Evolutionary conservation across 2,329 filamentous ascomycete genomes (phyloP).

Genomic region (Nakataea oryzae): DNA sequence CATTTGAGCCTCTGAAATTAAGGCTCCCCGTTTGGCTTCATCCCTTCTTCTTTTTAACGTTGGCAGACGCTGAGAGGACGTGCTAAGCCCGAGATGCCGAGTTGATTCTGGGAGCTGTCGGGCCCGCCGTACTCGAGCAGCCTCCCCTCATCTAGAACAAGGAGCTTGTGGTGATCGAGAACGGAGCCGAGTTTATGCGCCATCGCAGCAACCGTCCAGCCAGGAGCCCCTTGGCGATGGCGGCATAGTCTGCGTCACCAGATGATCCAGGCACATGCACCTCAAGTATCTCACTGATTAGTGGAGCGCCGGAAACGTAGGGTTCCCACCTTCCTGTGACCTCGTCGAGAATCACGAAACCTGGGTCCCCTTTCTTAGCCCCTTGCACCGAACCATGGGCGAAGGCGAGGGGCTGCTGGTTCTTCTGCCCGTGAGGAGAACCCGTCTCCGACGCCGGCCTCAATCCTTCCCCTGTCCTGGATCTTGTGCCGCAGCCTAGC

Average conservation of each 20-base stretch:
- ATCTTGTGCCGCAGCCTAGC: constrained; percentile 17
- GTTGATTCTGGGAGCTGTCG: constrained; percentile 1
- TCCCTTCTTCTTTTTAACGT: background rate
- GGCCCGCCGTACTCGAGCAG: constrained; percentile 17
- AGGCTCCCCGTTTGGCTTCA: background rate
- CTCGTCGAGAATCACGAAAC: constrained; percentile 33
- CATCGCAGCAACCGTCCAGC: constrained; percentile 38
- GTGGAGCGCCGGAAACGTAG: no score
- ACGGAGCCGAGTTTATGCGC: constrained; percentile 29
- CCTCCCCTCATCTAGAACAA: constrained; percentile 30
- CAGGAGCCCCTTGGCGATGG: constrained; percentile 43
- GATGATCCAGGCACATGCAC: no score
- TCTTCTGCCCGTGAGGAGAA: constrained; percentile 30
- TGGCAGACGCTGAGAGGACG: background rate
- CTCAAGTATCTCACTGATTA: no score
- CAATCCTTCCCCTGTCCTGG: constrained; percentile 25
- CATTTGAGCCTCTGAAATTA: no score
- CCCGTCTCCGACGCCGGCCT: constrained; percentile 20
- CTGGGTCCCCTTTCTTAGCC: background rate
- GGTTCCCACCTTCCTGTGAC: constrained; percentile 22
- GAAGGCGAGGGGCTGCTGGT: constrained; percentile 39
- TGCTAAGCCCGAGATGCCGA: background rate
- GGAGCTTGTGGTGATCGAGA: constrained; percentile 36
- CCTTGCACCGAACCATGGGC: constrained; percentile 31
- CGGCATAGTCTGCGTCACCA: constrained; percentile 45